Conservation (phyloP, 805 yeast species). For the Zygosaccharomyces kombuchaensis region DNA sequence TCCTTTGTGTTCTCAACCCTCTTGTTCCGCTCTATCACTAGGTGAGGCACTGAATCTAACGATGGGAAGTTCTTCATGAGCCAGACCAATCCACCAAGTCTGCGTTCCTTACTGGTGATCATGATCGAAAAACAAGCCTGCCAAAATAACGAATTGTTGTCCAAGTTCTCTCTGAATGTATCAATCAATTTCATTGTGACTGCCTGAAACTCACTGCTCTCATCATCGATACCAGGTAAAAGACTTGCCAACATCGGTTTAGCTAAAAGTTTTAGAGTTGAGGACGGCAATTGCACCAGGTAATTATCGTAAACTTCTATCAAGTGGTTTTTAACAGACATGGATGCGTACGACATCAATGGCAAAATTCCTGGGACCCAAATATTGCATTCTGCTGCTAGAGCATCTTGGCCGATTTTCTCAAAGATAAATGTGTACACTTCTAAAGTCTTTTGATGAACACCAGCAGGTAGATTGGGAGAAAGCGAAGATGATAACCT, state of each 20-base stretch:
- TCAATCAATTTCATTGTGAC: conserved; percentile 59
- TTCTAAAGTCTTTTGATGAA: conserved; percentile 81
- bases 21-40: conserved; percentile 17
- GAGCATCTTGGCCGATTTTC: conserved; percentile 50
- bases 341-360: conserved; percentile 79
- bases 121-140: conserved; percentile 69
- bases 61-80: conserved; percentile 57
- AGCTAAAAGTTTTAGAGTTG: conserved; percentile 48
- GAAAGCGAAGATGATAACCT: conserved; percentile 75
- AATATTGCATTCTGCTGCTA: conserved; percentile 53
- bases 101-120: conserved; percentile 71
- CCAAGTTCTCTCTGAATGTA: conserved; percentile 49
- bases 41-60: conserved; percentile 40
- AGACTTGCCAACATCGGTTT: conserved; percentile 71
- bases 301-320: conserved; percentile 56
- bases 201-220: conserved; percentile 74
- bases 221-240: conserved; percentile 89
- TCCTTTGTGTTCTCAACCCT: conserved; percentile 1
- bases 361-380: conserved; percentile 97
- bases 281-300: conserved; percentile 49
- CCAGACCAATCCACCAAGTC: conserved; percentile 84
- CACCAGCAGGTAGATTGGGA: conserved; percentile 87
- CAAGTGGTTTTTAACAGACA: conserved; percentile 77
- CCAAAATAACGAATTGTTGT: conserved; percentile 81
- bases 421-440: conserved; percentile 69